Evolutionary conservation across 345 rosid genomes (phyloP).

Genomic region (Gossypium longicalyx): DNA sequence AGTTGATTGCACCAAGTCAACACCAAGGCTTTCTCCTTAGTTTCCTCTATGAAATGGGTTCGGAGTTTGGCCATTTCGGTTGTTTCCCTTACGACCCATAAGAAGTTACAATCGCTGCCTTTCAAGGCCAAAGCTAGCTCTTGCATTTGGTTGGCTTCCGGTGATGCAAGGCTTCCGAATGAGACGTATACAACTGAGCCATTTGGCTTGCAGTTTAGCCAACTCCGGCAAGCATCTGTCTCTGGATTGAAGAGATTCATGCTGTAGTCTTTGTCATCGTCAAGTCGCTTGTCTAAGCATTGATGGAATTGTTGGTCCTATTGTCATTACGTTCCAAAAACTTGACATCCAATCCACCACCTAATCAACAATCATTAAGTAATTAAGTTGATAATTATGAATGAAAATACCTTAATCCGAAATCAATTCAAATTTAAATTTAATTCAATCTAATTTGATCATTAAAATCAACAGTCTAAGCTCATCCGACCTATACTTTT

Average conservation of each 20-base stretch:
- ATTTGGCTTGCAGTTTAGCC: constrained; percentile 37
- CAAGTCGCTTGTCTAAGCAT: constrained; percentile 40
- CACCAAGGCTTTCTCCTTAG: constrained; percentile 3
- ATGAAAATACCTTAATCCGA: no score
- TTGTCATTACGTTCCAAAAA: constrained; percentile 18
- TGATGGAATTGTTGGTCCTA: constrained; percentile 52
- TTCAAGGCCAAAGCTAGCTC: constrained; percentile 42
- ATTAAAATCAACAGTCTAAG: no score
- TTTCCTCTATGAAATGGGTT: constrained; percentile 24
- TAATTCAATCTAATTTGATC: no score
- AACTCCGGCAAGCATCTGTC: constrained; percentile 25
- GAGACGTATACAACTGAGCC: constrained; percentile 46
- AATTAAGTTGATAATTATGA: no score
- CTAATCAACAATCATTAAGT: constrained; percentile 10
- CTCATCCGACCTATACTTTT: no score
- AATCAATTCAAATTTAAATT: no score
- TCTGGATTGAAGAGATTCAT: constrained; percentile 35
- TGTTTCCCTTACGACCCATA: constrained; percentile 53
- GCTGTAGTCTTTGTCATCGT: constrained; percentile 44
- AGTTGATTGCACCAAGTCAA: constrained; percentile 13
- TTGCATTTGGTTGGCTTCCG: constrained; percentile 40
- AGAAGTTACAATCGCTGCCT: constrained; percentile 29
- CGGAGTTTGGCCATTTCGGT: constrained; percentile 41
- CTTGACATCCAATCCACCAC: constrained; percentile 34
- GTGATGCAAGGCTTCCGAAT: constrained; percentile 39